These are phyloP conservation scores for Heteromeles arbutifolia DNA, from an alignment of 306 rosid species.

Conservation along the genomic window DNA sequence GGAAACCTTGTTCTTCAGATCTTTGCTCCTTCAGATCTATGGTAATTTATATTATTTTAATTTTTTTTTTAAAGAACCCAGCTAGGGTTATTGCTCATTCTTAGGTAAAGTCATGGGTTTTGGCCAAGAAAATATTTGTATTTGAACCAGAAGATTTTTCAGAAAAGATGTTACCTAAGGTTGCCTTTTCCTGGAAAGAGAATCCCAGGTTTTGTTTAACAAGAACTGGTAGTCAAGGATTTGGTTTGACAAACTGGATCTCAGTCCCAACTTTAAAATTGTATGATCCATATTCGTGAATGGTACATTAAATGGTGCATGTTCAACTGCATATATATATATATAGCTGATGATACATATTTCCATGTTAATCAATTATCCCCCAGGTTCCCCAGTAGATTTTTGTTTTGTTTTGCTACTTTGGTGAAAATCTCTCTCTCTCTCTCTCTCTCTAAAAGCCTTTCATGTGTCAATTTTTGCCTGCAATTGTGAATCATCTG, in stretches of 20 bases:
- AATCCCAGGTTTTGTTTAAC: not conserved
- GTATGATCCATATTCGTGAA: conserved; percentile 2
- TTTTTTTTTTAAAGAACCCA: not conserved
- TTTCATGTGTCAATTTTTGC: not conserved
- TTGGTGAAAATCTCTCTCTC: conserved; percentile 1
- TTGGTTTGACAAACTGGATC: not conserved
- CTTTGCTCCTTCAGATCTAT: not conserved
- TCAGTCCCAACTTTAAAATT: conserved; percentile 1
- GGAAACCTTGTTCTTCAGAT: not conserved
- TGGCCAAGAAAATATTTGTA: not conserved
- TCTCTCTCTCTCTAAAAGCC: not conserved
- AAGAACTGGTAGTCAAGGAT: not conserved
- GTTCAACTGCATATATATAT: not conserved
- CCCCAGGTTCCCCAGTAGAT: not conserved
- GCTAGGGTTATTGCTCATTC: not conserved
- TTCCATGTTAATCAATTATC: not conserved
- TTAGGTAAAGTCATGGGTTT: not conserved
- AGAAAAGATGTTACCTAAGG: not conserved
- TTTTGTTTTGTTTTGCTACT: conserved; percentile 7
- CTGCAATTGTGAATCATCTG: not conserved
- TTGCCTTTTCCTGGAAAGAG: not conserved
- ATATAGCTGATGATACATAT: not conserved
- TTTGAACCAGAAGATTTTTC: not conserved
- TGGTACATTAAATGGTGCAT: conserved; percentile 6
- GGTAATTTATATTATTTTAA: not conserved